Evolutionary conservation across 257 asterid species (phyloP), one percentile per base, ranked within the genome.

Genomic region (Cordia subcordata): DNA sequence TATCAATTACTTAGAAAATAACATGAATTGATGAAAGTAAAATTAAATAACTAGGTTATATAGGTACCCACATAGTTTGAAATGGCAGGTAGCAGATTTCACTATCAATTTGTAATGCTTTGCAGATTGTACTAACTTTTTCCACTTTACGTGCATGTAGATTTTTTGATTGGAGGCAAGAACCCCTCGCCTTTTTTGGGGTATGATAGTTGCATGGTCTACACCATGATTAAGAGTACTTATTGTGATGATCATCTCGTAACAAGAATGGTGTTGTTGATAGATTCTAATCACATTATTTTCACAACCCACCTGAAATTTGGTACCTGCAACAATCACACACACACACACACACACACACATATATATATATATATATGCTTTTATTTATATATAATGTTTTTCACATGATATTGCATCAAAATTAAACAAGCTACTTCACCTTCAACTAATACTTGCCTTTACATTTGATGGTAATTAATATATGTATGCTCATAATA

Each of bases 161-260:
- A 46, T 60, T 21, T 53, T 49, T 38, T 56, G 50, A 17, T 56
- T 33, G 53, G 64, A 12, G 49, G 32, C 44, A 57, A 76, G 81
- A 10, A 47, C 16, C 81, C 83, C 72, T 72, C 68, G 44, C 17
- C 68, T 73, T 65, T 79, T 77, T 76, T 21, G 57, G 71, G 81
- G 69, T 66, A 77, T 68, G 54, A 81, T 69, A 61, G 77, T 75
- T 70, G 81, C 77, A 72, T 76, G 81, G 82, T 81, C 85, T 77
- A 71, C 86, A 73, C 75, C 77, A 77, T 50, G 73, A 74, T 66
- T 72, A 73, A 45, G 62, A 62, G 63, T 39, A 72, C 58, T 61
- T 65, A 70, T 58, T 68, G 62, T 60, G 68, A 74, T 51, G 61
- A 68, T 67, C 61, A 77, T 73, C 61, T 71, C 71, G 61, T 62